phyloP scores from a whole-genome alignment of 257 asterid species.

The Parsonsia alboflavescens region DNA sequence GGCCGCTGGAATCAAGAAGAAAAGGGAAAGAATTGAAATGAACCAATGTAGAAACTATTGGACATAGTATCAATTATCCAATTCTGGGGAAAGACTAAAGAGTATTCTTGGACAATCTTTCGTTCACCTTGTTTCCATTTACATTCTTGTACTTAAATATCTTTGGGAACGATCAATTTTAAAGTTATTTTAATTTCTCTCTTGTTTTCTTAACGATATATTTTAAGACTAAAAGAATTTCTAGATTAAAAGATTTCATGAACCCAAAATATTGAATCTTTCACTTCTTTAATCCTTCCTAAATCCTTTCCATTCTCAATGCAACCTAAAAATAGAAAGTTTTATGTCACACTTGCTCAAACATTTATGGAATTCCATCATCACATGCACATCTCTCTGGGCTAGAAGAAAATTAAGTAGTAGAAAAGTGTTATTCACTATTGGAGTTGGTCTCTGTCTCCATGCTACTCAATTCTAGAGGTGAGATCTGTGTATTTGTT shows the following conservation, averaged over 20 bases:
- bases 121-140: background rate
- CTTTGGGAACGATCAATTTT: background rate
- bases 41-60: background rate
- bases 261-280: background rate
- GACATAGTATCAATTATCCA: background rate
- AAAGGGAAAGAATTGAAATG: background rate
- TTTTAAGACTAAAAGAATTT: background rate
- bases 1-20: background rate
- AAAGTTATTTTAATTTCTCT: background rate
- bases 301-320: background rate
- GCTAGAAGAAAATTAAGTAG: background rate
- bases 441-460: background rate
- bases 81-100: background rate
- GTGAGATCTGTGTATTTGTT: background rate
- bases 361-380: background rate
- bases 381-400: background rate
- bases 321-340: background rate
- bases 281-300: constrained; percentile 3
- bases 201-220: background rate
- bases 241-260: no score
- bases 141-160: background rate
- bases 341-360: background rate
- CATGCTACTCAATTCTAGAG: background rate
- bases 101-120: background rate
- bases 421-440: background rate